A percentile compares a stretch with the other conserved stretches of the same genome.
Evolutionary conservation across 2,329 filamentous ascomycete species (phyloP).

Genomic region (Xylariaceae sp.): DNA sequence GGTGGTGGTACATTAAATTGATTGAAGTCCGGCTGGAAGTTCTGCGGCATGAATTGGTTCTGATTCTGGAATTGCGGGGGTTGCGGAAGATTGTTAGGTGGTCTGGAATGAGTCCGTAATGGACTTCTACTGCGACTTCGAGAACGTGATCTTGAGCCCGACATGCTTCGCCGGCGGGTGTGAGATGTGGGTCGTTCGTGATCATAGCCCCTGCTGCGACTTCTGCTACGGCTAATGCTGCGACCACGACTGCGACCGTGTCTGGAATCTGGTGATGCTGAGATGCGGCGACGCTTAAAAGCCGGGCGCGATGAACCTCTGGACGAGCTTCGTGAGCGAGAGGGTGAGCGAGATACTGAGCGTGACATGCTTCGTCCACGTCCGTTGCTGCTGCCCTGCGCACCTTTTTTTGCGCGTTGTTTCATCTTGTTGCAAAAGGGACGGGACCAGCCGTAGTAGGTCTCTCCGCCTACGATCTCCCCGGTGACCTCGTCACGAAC

Average conservation of each 20-base stretch:
- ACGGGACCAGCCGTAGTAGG: constrained; percentile 85
- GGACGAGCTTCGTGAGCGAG: constrained; percentile 29
- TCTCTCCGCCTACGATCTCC: constrained; percentile 61
- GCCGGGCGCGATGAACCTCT: constrained; percentile 34
- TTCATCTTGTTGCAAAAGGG: constrained; percentile 81
- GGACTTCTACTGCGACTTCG: constrained; percentile 19
- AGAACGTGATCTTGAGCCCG: constrained; percentile 27
- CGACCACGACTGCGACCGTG: constrained; percentile 32
- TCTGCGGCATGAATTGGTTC: constrained; percentile 9
- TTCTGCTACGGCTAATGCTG: constrained; percentile 24
- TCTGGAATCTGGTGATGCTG: constrained; percentile 31
- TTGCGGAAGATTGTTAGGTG: too few relatives aligned
- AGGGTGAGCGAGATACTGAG: constrained; percentile 32
- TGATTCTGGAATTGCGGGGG: background rate
- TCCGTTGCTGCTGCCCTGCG: constrained; percentile 16
- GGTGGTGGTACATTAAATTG: constrained; percentile 26
- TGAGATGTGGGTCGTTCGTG: constrained; percentile 27
- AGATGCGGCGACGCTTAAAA: constrained; percentile 39
- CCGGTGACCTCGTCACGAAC: constrained; percentile 63
- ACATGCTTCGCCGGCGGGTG: constrained; percentile 17
- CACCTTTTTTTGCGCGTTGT: constrained; percentile 40
- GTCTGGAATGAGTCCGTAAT: constrained; percentile 4
- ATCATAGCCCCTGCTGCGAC: constrained; percentile 23
- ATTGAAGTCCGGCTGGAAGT: constrained; percentile 19
- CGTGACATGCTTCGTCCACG: constrained; percentile 30